Percentiles rank a stretch among this genome's conserved stretches.
Evolutionary conservation across 352 stramenopile species (phyloP).

Genomic region (Phytopythium aichiense): DNA sequence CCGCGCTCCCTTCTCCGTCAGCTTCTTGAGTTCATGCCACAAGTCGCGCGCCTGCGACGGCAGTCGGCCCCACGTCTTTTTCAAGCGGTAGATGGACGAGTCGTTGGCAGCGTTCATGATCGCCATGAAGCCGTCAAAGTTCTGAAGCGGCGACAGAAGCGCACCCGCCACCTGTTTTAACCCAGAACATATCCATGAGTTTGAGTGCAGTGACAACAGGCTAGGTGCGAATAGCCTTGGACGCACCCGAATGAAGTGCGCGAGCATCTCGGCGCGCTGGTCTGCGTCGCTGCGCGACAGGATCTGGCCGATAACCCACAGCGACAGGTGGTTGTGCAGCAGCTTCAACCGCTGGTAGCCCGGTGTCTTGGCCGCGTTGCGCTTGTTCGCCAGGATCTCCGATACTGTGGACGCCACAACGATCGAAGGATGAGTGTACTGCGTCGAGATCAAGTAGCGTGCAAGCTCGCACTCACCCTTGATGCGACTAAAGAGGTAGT

Average conservation of each 20-base stretch:
- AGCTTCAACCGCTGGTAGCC: constrained; percentile 78
- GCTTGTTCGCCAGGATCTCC: constrained; percentile 72
- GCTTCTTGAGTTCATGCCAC: constrained; percentile 82
- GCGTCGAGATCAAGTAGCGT: neutral
- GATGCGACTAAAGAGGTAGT: constrained; percentile 87
- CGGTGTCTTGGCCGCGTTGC: constrained; percentile 71
- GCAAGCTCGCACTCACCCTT: constrained; percentile 37
- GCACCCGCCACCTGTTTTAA: constrained; percentile 55
- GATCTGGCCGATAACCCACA: constrained; percentile 85
- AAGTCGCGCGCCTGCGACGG: constrained; percentile 61
- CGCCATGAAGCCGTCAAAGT: constrained; percentile 87
- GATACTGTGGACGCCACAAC: constrained; percentile 40
- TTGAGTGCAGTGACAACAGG: neutral
- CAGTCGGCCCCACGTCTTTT: constrained; percentile 82
- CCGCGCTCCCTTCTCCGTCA: constrained; percentile 78
- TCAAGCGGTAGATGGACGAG: constrained; percentile 81
- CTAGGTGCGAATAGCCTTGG: neutral
- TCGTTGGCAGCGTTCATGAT: constrained; percentile 89
- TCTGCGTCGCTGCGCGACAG: constrained; percentile 70
- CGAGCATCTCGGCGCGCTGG: constrained; percentile 72
- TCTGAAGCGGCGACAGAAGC: constrained; percentile 73
- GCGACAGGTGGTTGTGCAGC: constrained; percentile 83
- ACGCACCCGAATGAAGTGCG: constrained; percentile 78
- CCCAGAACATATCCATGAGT: neutral
- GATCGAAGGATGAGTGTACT: neutral